phyloP scores from a whole-genome alignment of 768 basidiomycete species.

The Termitomyces bulborhizus region DNA sequence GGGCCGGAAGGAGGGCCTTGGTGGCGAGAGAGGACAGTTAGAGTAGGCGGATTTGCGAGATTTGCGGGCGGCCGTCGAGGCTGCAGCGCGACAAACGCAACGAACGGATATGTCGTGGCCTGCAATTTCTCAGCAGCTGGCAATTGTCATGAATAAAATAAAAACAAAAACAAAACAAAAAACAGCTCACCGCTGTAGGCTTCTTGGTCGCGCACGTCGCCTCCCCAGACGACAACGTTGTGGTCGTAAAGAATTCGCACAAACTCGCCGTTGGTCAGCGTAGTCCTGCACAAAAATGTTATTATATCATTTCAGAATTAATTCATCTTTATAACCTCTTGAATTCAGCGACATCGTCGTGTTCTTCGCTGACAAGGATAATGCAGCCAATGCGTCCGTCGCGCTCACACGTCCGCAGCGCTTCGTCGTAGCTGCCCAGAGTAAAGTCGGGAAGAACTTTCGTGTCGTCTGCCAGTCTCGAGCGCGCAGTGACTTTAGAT shows the following conservation, averaged over 20 bases:
- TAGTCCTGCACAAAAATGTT: conserved; percentile 37
- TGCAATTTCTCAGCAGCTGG: conserved; percentile 61
- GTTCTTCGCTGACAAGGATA: conserved; percentile 81
- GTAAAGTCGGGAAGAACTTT: conserved; percentile 77
- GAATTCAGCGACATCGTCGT: conserved; percentile 85
- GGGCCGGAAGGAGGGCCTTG: conserved; percentile 55
- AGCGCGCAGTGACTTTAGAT: conserved; percentile 37
- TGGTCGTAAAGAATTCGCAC: conserved; percentile 67
- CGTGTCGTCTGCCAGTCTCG: conserved; percentile 24
- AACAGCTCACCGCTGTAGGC: conserved; percentile 58
- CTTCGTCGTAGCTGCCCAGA: conserved; percentile 76
- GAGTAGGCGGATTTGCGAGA: conserved; percentile 31
- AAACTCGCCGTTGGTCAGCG: conserved; percentile 69
- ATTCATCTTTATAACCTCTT: conserved; percentile 42
- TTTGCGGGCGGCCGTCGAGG: conserved; percentile 48
- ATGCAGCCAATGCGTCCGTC: conserved; percentile 75
- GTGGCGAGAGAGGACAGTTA: conserved; percentile 85
- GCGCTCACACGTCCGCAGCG: conserved; percentile 61
- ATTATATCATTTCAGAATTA: too few relatives aligned
- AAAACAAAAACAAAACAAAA: conserved; percentile 55
- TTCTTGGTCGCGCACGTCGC: conserved; percentile 79
- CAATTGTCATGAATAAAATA: conserved; percentile 52
- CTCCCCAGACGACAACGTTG: conserved; percentile 85
- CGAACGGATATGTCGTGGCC: conserved; percentile 87
- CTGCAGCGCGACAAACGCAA: conserved; percentile 88